Evolutionary conservation across 768 basidiomycete genomes (phyloP).

Genomic region (Phallus indusiatus): DNA sequence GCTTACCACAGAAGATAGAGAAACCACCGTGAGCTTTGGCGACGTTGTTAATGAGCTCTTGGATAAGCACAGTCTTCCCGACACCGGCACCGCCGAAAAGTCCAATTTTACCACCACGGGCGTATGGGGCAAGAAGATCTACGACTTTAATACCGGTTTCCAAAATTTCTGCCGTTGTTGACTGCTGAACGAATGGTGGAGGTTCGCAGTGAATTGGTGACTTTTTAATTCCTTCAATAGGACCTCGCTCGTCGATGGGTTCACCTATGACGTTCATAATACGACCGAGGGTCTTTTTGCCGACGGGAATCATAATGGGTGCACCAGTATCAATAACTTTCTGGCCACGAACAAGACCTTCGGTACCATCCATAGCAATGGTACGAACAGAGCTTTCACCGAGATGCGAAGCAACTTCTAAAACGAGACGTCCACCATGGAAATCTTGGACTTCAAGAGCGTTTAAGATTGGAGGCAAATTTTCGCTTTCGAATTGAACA

Average conservation of each 20-base stretch:
- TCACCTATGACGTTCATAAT: constrained; percentile 99
- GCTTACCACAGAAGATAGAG: constrained; percentile 94
- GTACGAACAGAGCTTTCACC: constrained; percentile 99
- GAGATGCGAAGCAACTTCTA: constrained; percentile 96
- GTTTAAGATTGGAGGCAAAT: constrained; percentile 95
- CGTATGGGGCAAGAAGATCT: constrained; percentile 98
- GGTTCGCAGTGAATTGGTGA: constrained; percentile 96
- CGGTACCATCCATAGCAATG: constrained; percentile 99
- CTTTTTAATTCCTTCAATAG: constrained; percentile 91
- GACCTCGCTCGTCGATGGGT: constrained; percentile 99
- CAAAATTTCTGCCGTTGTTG: constrained; percentile 95
- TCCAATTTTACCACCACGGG: constrained; percentile 99
- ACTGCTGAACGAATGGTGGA: constrained; percentile 96
- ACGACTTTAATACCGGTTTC: constrained; percentile 99
- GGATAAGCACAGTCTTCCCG: constrained; percentile 99
- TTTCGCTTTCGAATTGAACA: constrained; percentile 93
- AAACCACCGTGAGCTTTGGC: constrained; percentile 99
- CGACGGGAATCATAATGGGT: constrained; percentile 96
- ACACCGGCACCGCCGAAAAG: constrained; percentile 99
- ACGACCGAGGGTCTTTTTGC: constrained; percentile 87
- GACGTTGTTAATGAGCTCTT: constrained; percentile 99
- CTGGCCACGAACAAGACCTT: constrained; percentile 98
- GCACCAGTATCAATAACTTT: constrained; percentile 95
- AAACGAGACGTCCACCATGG: constrained; percentile 91
- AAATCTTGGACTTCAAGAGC: constrained; percentile 96